Percentiles rank a stretch among this genome's conserved stretches.
phyloP scores from a whole-genome alignment of 805 yeast genomes.

The Starmerella apicola region DNA sequence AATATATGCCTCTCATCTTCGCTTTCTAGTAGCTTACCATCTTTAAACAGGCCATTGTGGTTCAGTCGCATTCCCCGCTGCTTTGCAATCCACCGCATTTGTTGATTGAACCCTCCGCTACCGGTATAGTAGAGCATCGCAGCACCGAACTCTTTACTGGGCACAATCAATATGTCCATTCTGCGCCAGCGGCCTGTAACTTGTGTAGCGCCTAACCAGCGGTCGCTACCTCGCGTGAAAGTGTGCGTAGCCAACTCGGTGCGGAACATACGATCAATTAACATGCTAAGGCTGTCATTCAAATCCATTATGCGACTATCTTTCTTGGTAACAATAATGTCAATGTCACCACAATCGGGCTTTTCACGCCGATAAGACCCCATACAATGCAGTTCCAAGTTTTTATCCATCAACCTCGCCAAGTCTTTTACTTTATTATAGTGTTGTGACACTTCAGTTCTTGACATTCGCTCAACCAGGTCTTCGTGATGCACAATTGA shows the following conservation, averaged over 20 bases:
- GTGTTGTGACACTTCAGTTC: constrained; percentile 36
- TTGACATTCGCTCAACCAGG: constrained; percentile 34
- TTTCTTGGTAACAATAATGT: constrained; percentile 34
- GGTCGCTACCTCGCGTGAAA: constrained; percentile 20
- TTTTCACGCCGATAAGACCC: constrained; percentile 44
- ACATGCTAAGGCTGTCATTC: constrained; percentile 13
- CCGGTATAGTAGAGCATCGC: constrained; percentile 44
- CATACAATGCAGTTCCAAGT: constrained; percentile 31
- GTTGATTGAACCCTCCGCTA: constrained; percentile 39
- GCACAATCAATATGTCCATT: constrained; percentile 40
- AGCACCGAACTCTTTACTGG: constrained; percentile 37
- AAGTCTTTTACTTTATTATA: constrained; percentile 25
- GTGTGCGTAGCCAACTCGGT: constrained; percentile 30
- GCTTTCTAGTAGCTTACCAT: constrained; percentile 31
- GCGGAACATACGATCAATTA: constrained; percentile 22
- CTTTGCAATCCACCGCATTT: constrained; percentile 34
- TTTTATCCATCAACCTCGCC: constrained; percentile 28
- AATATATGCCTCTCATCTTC: constrained; percentile 36
- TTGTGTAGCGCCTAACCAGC: constrained; percentile 29
- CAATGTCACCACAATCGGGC: constrained; percentile 41
- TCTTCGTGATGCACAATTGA: constrained; percentile 40
- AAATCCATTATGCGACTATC: constrained; percentile 21
- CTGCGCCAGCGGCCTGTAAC: constrained; percentile 35
- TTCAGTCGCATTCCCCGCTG: constrained; percentile 32
- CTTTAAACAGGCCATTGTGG: constrained; percentile 33